Evolutionary conservation across 2,329 filamentous ascomycete species (phyloP).

Genomic region (Xylariaceae sp.): DNA sequence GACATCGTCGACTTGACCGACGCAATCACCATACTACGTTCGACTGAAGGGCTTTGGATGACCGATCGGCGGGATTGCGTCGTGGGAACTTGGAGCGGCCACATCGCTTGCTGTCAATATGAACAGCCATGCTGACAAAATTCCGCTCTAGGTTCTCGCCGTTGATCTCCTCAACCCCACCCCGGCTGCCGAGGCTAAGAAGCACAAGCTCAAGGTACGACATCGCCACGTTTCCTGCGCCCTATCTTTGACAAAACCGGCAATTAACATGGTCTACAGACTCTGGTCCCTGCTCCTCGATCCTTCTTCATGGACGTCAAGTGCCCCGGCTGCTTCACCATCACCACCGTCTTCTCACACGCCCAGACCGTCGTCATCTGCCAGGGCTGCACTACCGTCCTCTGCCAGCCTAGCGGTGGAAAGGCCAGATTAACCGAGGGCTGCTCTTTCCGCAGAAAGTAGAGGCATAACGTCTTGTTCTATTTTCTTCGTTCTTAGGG

Average conservation of each 20-base stretch:
- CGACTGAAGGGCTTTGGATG: not conserved
- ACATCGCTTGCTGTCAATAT: not conserved
- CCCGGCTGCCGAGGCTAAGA: conserved; percentile 95
- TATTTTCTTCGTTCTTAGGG: conserved; percentile 40
- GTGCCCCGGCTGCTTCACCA: conserved; percentile 99
- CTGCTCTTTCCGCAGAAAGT: conserved; percentile 99
- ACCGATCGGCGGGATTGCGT: not conserved
- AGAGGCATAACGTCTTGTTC: conserved; percentile 54
- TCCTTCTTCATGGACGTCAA: conserved; percentile 99
- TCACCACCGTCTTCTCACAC: conserved; percentile 99
- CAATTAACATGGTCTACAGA: conserved; percentile 46
- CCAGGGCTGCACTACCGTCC: conserved; percentile 98
- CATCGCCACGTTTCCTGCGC: too few relatives aligned
- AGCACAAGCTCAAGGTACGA: conserved; percentile 99
- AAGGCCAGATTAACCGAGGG: conserved; percentile 99
- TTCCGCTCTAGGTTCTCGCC: conserved; percentile 81
- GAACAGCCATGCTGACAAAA: conserved; percentile 44
- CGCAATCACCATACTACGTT: not conserved
- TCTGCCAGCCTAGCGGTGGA: conserved; percentile 99
- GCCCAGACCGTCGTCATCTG: conserved; percentile 99
- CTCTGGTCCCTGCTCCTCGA: conserved; percentile 89
- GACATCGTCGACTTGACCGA: not conserved
- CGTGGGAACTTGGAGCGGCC: not conserved
- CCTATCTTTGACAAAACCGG: too few relatives aligned
- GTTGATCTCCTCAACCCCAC: conserved; percentile 99